Evolutionary conservation across 176 grass and related monocot genomes (phyloP).

Genomic region (Tillandsia fasciculata): DNA sequence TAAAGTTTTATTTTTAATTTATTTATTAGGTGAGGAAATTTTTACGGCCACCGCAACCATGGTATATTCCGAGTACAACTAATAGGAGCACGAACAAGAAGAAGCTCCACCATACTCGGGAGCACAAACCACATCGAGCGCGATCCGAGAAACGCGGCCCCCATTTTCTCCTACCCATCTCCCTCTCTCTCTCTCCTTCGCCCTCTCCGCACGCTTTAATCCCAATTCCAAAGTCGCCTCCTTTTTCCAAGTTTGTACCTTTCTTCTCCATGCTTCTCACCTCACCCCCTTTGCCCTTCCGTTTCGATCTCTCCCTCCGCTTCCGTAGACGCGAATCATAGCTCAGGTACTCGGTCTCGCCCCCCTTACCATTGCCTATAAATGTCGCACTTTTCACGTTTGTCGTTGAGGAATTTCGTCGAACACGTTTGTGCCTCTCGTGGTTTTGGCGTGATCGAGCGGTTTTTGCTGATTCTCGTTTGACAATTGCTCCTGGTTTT

Average conservation of each 20-base stretch:
- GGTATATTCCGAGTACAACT: no score
- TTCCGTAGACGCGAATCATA: slow-evolving; percentile 5
- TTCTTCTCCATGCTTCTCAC: slow-evolving; percentile 11
- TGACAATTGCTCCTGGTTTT: slow-evolving; percentile 17
- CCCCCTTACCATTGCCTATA: not conserved
- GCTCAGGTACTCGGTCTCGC: slow-evolving; percentile 20
- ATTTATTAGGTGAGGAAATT: no score
- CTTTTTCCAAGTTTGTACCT: slow-evolving; percentile 36
- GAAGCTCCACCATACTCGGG: no score
- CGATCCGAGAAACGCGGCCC: not conserved
- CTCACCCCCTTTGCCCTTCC: not conserved
- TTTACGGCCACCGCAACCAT: no score
- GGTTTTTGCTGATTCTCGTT: not conserved
- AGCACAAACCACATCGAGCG: no score
- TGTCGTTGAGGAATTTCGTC: slow-evolving; percentile 25
- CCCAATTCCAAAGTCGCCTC: not conserved
- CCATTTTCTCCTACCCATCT: not conserved
- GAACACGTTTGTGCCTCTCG: not conserved
- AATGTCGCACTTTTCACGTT: not conserved
- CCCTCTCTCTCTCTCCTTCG: not conserved
- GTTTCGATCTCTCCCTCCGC: slow-evolving; percentile 5
- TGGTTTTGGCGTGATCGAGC: not conserved
- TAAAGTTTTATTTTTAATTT: no score
- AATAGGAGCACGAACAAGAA: no score
- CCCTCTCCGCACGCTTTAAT: not conserved